Conservation (phyloP, 345 rosid genomes). For the Eucalyptus virginea region DNA sequence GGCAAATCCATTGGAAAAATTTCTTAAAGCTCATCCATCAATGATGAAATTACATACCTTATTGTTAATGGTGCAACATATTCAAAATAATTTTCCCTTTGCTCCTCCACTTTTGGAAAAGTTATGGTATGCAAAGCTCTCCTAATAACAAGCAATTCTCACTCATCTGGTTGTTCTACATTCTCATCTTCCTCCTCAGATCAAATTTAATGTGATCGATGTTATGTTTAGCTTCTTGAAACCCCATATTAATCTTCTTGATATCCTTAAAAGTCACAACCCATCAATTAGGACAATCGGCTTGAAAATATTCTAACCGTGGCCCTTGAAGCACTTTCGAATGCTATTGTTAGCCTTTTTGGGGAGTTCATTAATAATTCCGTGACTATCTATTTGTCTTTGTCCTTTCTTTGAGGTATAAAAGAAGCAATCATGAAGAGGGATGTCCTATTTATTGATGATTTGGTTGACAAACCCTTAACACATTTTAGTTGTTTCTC, state of each 20-base stretch:
- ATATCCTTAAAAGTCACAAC: background rate
- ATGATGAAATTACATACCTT: background rate
- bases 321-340: background rate
- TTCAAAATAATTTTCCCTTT: background rate
- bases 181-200: background rate
- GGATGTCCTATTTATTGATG: background rate
- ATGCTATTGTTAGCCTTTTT: background rate
- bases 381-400: background rate
- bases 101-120: background rate
- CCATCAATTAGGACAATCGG: background rate
- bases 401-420: background rate
- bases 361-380: background rate
- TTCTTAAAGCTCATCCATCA: too few relatives aligned
- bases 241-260: background rate
- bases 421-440: background rate
- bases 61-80: background rate
- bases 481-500: background rate
- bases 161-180: background rate
- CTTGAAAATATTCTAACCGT: background rate
- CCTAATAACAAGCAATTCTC: background rate
- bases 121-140: background rate
- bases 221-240: background rate
- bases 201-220: background rate
- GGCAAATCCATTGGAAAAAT: background rate
- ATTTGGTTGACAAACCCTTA: background rate